Conservation (phyloP, 306 rosid species). For the Cicer arietinum region DNA sequence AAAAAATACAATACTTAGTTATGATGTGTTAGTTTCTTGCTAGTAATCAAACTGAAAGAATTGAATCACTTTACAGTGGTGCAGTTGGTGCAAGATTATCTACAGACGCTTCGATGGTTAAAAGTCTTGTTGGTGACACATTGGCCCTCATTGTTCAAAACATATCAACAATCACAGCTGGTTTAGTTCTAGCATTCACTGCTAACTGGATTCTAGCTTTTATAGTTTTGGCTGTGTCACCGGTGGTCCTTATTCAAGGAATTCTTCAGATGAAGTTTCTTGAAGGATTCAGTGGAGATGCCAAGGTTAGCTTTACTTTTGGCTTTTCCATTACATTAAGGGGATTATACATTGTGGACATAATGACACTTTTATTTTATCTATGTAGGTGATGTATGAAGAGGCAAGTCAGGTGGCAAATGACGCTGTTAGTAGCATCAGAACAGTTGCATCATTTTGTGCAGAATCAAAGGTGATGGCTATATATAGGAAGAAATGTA, state of each 20-base stretch:
- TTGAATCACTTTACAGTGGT: slow-evolving; percentile 55
- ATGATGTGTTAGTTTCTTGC: slow-evolving; percentile 6
- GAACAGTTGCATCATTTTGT: slow-evolving; percentile 93
- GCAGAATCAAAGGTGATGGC: slow-evolving; percentile 87
- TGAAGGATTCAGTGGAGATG: slow-evolving; percentile 79
- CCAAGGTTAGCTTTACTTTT: slow-evolving; percentile 65
- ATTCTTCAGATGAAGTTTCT: slow-evolving; percentile 57
- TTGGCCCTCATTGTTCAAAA: slow-evolving; percentile 77
- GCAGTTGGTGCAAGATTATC: slow-evolving; percentile 90
- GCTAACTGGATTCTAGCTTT: slow-evolving; percentile 85
- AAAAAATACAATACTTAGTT: background rate
- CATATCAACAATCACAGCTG: slow-evolving; percentile 60
- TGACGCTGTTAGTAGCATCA: slow-evolving; percentile 87
- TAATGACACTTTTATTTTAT: slow-evolving; percentile 13
- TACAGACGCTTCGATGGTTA: slow-evolving; percentile 74
- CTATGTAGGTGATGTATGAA: slow-evolving; percentile 75
- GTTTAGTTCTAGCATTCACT: slow-evolving; percentile 71
- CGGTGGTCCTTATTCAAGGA: slow-evolving; percentile 66
- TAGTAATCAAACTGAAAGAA: slow-evolving; percentile 17
- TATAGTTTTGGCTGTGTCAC: slow-evolving; percentile 64
- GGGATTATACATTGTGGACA: background rate
- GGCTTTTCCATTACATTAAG: background rate
- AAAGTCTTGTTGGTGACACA: slow-evolving; percentile 80
- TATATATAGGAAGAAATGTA: slow-evolving; percentile 66
- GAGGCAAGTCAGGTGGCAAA: slow-evolving; percentile 95